A percentile compares a stretch with the other conserved stretches of the same genome.
phyloP scores from a whole-genome alignment of 805 yeast species.

The Candida vaughaniae region DNA sequence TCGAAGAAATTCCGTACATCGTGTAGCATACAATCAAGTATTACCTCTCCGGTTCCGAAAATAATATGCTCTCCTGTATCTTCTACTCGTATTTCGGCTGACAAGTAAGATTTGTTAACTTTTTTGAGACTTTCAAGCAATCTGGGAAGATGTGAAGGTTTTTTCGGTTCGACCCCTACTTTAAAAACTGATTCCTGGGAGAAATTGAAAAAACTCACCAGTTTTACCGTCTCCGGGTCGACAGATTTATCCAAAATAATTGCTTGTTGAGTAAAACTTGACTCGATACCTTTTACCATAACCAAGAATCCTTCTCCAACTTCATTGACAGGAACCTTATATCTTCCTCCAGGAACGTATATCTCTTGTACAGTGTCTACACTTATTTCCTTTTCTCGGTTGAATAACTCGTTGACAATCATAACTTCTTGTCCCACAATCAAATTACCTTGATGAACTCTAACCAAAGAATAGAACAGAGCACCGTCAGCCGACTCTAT shows the following conservation, averaged over 20 bases:
- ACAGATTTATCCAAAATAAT: conserved; percentile 39
- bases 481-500: conserved; percentile 54
- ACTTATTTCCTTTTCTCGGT: conserved; percentile 49
- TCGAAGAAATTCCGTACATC: conserved; percentile 68
- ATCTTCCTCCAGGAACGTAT: conserved; percentile 68
- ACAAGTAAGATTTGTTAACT: conserved; percentile 62
- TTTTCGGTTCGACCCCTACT: conserved; percentile 77
- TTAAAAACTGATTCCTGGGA: conserved; percentile 60
- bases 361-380: conserved; percentile 41
- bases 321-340: conserved; percentile 51
- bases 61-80: conserved; percentile 87
- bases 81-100: conserved; percentile 69
- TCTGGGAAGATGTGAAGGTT: conserved; percentile 75
- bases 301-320: conserved; percentile 70
- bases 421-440: conserved; percentile 45
- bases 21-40: conserved; percentile 77
- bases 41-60: conserved; percentile 82
- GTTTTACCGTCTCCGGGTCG: conserved; percentile 16
- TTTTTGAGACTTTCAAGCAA: conserved; percentile 68
- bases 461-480: conserved; percentile 54
- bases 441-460: conserved; percentile 63
- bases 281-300: conserved; percentile 57
- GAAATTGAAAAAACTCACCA: not conserved
- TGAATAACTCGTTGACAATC: conserved; percentile 55
- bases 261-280: conserved; percentile 57